Evolutionary conservation across 1,284 basidiomycete species (phyloP), one percentile per base, ranked within the genome.

Genomic region (Naganishia sp.): DNA sequence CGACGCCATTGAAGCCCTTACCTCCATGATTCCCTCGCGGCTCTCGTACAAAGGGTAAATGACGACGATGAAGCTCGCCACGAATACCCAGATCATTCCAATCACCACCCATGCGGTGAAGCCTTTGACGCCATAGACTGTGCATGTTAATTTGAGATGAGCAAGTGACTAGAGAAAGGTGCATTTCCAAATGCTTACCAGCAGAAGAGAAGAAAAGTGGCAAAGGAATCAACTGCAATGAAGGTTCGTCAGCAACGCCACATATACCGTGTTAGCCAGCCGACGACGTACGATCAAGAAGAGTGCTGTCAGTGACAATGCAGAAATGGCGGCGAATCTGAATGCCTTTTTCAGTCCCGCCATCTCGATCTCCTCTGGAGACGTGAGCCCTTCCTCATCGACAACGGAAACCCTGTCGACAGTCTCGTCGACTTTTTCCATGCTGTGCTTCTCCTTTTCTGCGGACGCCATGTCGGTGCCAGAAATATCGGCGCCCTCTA

Each of bases 71-170:
- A 87, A 83, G 18, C 87, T 84, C 9, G 88, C 90, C 68, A 84
- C 82, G 76, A 94, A 90, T 11, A 90, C 84, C 91, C 92, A 94
- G 45, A 88, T 80, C 70, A 95, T 88, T 1, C 90, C 89, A 64
- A 94, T 82, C 31, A 68, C 63, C 48, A 88, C 75, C 74, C 83
- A 70, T 85, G 85, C 88, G 0, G 87, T 85, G 70, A 92, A 84
- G 0, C 90, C 90, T 6, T 78, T 72, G 48, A 85, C 81, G 13
- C 86, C 83, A 72, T 86, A 93, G 43, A 94, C 83, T 72, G 57
- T 28, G 28, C 28, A 28, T 28, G 28, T 28, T 28, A 5, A 28
- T 28, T 28, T 28, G 28, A 28, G 5, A 36, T n/a, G 28, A 25
- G 36, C n/a, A 64, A 28, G 28, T 44, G 25, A 23, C 33, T 18